Evolutionary conservation across 257 asterid genomes (phyloP).

Genomic region (Solanum gandarillasii): DNA sequence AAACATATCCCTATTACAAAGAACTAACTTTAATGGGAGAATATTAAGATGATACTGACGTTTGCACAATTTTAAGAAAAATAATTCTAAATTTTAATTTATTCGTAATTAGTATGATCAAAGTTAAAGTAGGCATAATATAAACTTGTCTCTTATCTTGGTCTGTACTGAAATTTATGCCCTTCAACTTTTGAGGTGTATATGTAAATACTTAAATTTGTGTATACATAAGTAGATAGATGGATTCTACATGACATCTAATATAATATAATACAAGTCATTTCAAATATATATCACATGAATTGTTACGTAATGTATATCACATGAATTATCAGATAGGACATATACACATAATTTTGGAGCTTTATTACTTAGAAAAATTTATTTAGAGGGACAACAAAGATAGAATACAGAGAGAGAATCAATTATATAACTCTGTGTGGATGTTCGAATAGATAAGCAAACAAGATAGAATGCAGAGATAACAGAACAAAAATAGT

Average conservation of each 20-base stretch:
- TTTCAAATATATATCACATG: neutral
- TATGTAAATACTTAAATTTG: no score
- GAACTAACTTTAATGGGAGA: neutral
- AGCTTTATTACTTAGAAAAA: neutral
- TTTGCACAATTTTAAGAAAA: neutral
- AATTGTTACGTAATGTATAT: no score
- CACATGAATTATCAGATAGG: no score
- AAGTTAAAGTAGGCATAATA: neutral
- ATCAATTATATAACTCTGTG: neutral
- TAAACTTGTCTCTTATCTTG: no score
- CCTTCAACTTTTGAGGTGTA: no score
- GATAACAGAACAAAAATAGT: neutral
- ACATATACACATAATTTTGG: neutral
- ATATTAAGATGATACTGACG: neutral
- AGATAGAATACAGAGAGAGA: neutral
- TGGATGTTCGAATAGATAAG: neutral
- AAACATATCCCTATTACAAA: no score
- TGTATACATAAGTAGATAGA: no score
- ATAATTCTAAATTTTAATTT: no score
- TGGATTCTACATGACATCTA: rapidly evolving
- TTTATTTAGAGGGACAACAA: neutral
- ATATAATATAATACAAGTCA: no score
- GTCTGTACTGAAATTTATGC: no score
- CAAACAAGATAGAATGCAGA: neutral
- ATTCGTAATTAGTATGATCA: neutral